Conservation (phyloP, 768 basidiomycete species). For the Mycena filopes region DNA sequence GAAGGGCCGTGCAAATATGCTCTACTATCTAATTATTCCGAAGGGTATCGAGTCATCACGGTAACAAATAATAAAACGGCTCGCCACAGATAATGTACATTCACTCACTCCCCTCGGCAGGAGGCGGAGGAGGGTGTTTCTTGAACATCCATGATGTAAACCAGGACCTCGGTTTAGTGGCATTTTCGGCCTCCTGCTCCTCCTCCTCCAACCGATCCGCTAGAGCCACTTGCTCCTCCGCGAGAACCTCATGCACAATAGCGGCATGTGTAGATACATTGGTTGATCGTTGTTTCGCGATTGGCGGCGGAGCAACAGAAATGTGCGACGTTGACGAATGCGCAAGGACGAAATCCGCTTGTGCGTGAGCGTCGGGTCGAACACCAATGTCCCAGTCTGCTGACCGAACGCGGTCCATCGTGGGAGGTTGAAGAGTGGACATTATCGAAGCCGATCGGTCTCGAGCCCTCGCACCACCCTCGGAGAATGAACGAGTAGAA, state of each 20-base stretch:
- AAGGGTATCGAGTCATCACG: conserved; percentile 47
- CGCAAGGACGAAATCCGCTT: conserved; percentile 53
- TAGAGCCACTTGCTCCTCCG: conserved; percentile 72
- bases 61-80: conserved; percentile 39
- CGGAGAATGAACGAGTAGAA: conserved; percentile 47
- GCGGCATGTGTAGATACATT: conserved; percentile 71
- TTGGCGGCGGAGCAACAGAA: conserved; percentile 42
- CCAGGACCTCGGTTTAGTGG: conserved; percentile 63
- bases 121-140: conserved; percentile 35
- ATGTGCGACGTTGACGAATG: conserved; percentile 49
- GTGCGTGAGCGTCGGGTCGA: conserved; percentile 57
- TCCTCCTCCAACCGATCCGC: conserved; percentile 66
- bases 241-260: conserved; percentile 74
- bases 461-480: conserved; percentile 37
- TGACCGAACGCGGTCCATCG: conserved; percentile 43
- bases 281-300: conserved; percentile 41
- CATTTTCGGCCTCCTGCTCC: conserved; percentile 59
- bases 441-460: conserved; percentile 50
- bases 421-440: conserved; percentile 46
- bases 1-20: no score
- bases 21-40: conserved; percentile 53
- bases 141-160: conserved; percentile 76
- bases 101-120: conserved; percentile 36
- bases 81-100: conserved; percentile 12
- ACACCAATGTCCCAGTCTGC: conserved; percentile 47